phyloP scores from a whole-genome alignment of 163 green algal genomes.

The Scenedesmus sp. region DNA sequence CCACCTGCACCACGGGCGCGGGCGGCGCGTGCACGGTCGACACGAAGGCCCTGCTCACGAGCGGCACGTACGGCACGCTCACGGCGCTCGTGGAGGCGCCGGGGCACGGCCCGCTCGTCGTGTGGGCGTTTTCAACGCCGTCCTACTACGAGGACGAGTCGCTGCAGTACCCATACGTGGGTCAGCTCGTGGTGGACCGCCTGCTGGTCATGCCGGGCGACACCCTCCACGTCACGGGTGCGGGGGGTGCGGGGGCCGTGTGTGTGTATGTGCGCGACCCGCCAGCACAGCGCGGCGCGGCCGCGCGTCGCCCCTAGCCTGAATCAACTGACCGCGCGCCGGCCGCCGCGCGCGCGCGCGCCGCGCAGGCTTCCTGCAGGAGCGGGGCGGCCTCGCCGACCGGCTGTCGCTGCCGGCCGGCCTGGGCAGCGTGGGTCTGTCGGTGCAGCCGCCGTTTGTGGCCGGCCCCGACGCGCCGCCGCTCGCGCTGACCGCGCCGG shows the following conservation, averaged over 20 bases:
- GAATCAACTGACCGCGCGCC: neutral
- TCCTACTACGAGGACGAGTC: slow-evolving; percentile 13
- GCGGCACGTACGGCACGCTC: neutral
- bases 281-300: no score
- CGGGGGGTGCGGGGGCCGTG: no score
- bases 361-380: slow-evolving; percentile 35
- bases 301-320: no score
- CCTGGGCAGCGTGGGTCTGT: neutral
- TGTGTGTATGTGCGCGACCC: no score
- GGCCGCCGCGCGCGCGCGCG: neutral
- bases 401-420: neutral
- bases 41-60: neutral
- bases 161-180: slow-evolving; percentile 8
- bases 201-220: slow-evolving; percentile 43
- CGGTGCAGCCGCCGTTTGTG: slow-evolving; percentile 20
- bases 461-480: neutral
- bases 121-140: neutral
- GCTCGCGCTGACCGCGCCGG: neutral
- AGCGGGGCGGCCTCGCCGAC: neutral
- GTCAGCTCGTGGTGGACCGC: slow-evolving; percentile 28
- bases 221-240: slow-evolving; percentile 35
- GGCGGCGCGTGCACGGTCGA: slow-evolving; percentile 34
- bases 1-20: slow-evolving; percentile 5
- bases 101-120: neutral
- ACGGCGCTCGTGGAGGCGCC: neutral